These are phyloP conservation scores for Stephanodiscus minutulus DNA, from an alignment of 108 stramenopile genomes.

Conservation along the genomic window DNA sequence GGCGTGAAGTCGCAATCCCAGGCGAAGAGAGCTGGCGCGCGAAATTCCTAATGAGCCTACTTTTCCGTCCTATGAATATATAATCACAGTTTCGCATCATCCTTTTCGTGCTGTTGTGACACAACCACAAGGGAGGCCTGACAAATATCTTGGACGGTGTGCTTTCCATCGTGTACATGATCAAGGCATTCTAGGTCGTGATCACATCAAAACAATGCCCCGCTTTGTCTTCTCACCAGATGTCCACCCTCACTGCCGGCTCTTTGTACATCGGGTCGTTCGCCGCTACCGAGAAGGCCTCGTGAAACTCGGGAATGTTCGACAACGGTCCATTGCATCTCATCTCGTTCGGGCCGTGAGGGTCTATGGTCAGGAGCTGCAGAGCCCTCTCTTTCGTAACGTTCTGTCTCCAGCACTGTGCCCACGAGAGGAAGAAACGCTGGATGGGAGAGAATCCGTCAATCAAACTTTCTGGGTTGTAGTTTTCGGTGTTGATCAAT, in stretches of 20 bases:
- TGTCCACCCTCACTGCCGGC: slow-evolving; percentile 65
- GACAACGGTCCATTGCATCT: slow-evolving; percentile 77
- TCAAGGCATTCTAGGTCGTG: no score
- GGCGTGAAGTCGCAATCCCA: not conserved
- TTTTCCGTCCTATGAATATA: no score
- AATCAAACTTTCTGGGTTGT: slow-evolving; percentile 40
- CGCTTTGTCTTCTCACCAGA: slow-evolving; percentile 57
- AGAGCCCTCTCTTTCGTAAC: slow-evolving; percentile 72
- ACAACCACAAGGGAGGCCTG: no score
- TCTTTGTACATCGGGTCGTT: slow-evolving; percentile 69
- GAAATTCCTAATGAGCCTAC: no score
- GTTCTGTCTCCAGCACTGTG: slow-evolving; percentile 79
- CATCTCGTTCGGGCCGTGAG: slow-evolving; percentile 84
- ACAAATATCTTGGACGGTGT: no score
- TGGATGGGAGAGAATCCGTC: slow-evolving; percentile 77
- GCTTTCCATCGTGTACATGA: no score
- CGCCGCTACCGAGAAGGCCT: slow-evolving; percentile 61
- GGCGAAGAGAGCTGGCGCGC: not conserved
- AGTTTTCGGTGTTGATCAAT: slow-evolving; percentile 42
- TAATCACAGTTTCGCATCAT: no score
- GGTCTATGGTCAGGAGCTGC: slow-evolving; percentile 82
- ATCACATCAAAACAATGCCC: no score
- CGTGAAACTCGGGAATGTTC: slow-evolving; percentile 80
- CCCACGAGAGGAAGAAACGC: slow-evolving; percentile 78
- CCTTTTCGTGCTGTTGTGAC: no score